Evolutionary conservation across 2,329 filamentous ascomycete species (phyloP).

Genomic region (Furcasterigmium furcatum): DNA sequence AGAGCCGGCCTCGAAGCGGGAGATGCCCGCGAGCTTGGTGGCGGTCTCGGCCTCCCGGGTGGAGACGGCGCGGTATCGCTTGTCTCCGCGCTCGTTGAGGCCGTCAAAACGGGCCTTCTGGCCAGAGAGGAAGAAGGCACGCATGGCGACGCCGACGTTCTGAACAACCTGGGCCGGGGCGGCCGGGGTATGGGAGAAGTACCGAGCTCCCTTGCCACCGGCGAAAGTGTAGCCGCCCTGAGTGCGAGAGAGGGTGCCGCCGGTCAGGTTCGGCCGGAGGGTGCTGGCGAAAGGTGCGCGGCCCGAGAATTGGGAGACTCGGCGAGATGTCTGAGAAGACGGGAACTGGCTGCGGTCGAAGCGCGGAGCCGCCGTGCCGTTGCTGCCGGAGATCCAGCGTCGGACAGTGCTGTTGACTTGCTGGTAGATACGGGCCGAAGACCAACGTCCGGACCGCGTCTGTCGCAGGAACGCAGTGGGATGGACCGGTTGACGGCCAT

Average conservation of each 20-base stretch:
- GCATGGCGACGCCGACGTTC: conserved; percentile 90
- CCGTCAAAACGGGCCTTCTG: conserved; percentile 88
- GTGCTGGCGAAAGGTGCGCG: conserved; percentile 85
- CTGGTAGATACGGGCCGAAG: conserved; percentile 39
- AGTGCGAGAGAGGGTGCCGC: conserved; percentile 77
- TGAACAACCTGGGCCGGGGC: conserved; percentile 87
- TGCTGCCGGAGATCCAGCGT: conserved; percentile 43
- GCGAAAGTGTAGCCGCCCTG: conserved; percentile 81
- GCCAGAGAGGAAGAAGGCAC: conserved; percentile 89
- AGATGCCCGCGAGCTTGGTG: conserved; percentile 60
- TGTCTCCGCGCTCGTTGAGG: conserved; percentile 67
- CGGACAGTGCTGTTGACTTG: conserved; percentile 43
- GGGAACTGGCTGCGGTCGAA: conserved; percentile 48
- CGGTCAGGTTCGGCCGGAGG: conserved; percentile 87
- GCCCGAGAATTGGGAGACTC: conserved; percentile 60
- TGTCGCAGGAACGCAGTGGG: conserved; percentile 46
- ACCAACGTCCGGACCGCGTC: conserved; percentile 44
- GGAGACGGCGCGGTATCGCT: conserved; percentile 76
- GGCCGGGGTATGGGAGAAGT: conserved; percentile 86
- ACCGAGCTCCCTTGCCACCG: conserved; percentile 64
- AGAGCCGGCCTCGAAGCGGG: conserved; percentile 63
- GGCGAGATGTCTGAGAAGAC: conserved; percentile 44
- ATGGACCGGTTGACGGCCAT: conserved; percentile 48
- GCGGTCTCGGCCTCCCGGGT: conserved; percentile 69
- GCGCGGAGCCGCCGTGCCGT: conserved; percentile 25